Evolutionary conservation across 2,329 filamentous ascomycete species (phyloP).

Genomic region (Ilyonectria destructans): DNA sequence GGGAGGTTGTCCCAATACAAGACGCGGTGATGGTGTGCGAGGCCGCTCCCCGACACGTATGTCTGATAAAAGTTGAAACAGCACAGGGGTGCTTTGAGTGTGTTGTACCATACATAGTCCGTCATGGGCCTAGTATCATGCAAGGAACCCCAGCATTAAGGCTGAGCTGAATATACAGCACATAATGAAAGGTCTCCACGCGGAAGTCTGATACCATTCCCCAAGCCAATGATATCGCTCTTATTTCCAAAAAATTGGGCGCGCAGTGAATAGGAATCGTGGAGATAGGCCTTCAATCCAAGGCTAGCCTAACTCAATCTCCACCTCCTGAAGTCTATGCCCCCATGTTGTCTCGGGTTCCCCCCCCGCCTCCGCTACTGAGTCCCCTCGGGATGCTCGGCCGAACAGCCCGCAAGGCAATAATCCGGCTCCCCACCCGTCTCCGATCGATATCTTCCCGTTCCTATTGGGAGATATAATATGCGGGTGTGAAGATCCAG

Average conservation of each 20-base stretch:
- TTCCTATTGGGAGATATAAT: not conserved
- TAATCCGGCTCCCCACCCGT: not conserved
- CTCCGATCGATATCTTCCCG: not conserved
- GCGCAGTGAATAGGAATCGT: not conserved
- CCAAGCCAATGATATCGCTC: not conserved
- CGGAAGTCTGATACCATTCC: not conserved
- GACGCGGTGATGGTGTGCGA: too few relatives aligned
- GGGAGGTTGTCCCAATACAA: too few relatives aligned
- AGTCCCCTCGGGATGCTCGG: constrained; percentile 2
- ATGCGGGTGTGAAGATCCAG: too few relatives aligned
- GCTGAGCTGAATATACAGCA: not conserved
- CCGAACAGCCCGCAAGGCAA: not conserved
- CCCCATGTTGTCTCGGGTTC: not conserved
- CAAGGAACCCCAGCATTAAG: not conserved
- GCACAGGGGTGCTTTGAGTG: not conserved
- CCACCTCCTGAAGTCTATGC: not conserved
- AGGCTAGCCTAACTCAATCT: not conserved
- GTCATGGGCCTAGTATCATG: not conserved
- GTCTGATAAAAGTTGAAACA: not conserved
- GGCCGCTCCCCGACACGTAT: not conserved
- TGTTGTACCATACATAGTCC: not conserved
- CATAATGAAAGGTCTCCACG: not conserved
- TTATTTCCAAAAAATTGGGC: not conserved
- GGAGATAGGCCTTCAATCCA: constrained; percentile 1
- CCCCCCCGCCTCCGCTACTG: not conserved